Evolutionary conservation across 2,329 filamentous ascomycete genomes (phyloP), one percentile per base, ranked within the genome.

Genomic region (Aspergillus ibericus): DNA sequence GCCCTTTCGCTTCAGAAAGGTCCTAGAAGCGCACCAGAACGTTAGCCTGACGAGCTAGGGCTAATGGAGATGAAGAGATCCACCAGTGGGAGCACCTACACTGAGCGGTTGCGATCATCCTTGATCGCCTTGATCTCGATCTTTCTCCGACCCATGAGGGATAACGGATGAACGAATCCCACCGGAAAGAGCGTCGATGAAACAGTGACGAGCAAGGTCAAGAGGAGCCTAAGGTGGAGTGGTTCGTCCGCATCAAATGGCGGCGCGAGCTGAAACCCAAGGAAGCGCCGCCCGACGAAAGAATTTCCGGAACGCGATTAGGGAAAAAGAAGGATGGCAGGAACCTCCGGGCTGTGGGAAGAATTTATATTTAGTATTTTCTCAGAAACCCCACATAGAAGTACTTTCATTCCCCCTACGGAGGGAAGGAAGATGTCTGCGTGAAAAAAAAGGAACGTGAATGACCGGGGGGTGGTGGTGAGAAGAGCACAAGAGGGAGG

Each of bases 91-190:
- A 22, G 38, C 25, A 82, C 91, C 78, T 92, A 97, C 93, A 97
- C 93, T 71, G 93, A 96, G 75, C 93, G 92, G 75, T 97, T 97
- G 72, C 93, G 88, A 79, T 97, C 93, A 87, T 97, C 93, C 80
- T 96, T 97, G 84, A 98, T 98, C 69, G 93, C 92, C 81, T 97
- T 97, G 83, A 99, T 98, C 82, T 98, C 95, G 75, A 99, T 99
- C 87, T 99, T 99, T 85, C 95, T 88, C 78, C 95, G 89, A 77
- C 95, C 95, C 95, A 99, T 99, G 55, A 59, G 59, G 58, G 56
- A 58, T 50, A 44, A 25, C 54, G 58, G 62, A 48, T 57, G 56
- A 50, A 52, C 53, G 61, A 53, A 59, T 64, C 53, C 59, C 53
- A 56, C 56, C 54, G 57, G 27, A 35, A 56, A 50, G 25, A 38